phyloP scores from a whole-genome alignment of 1,139 yeast species.

The Taphrina pruni region DNA sequence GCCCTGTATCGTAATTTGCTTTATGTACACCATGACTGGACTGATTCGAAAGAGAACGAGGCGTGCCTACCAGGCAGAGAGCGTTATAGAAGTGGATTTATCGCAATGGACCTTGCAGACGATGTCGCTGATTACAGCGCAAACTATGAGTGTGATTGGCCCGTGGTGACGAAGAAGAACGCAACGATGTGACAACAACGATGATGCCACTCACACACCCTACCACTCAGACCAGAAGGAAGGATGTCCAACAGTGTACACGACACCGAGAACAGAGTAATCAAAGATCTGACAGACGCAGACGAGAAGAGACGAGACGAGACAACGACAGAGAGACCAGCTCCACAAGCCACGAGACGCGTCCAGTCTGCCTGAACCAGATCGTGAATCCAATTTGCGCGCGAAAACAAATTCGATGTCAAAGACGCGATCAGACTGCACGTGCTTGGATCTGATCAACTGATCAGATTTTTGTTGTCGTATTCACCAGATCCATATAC shows the following conservation, averaged over 20 bases:
- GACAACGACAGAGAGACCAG: slow-evolving; percentile 5
- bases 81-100: not conserved
- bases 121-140: too few relatives aligned
- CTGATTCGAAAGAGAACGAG: not conserved
- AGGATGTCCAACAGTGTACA: too few relatives aligned
- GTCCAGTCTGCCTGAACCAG: not conserved
- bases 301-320: not conserved
- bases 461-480: too few relatives aligned
- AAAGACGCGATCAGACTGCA: not conserved
- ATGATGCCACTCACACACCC: too few relatives aligned
- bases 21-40: slow-evolving; percentile 27
- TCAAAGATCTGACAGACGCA: not conserved
- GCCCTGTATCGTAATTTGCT: slow-evolving; percentile 77
- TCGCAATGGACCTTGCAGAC: too few relatives aligned
- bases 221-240: too few relatives aligned
- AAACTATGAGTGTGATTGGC: too few relatives aligned
- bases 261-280: not conserved
- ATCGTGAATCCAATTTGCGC: not conserved
- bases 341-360: slow-evolving; percentile 3
- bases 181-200: too few relatives aligned
- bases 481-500: too few relatives aligned
- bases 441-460: too few relatives aligned
- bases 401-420: not conserved
- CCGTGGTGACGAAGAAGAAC: too few relatives aligned
- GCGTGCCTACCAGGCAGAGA: not conserved